phyloP scores from a whole-genome alignment of 768 basidiomycete species.

The Psilocybe cubensis region DNA sequence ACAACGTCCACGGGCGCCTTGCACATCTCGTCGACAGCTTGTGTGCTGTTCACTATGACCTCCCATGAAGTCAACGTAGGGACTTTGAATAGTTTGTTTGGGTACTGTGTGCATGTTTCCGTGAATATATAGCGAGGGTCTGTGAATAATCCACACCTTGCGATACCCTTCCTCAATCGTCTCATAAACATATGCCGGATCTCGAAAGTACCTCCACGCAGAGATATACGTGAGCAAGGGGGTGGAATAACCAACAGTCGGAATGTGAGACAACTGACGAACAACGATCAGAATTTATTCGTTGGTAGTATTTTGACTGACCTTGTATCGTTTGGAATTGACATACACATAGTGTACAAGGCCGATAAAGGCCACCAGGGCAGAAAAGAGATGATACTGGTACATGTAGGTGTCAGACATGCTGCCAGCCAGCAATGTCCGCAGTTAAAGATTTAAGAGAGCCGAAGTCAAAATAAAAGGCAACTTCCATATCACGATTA shows the following conservation, averaged over 20 bases:
- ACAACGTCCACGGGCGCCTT: conserved; percentile 50
- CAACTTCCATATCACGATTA: no score
- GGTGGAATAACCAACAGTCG: conserved; percentile 35
- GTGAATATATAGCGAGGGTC: neutral
- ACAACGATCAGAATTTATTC: no score
- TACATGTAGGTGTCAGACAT: neutral
- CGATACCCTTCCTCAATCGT: conserved; percentile 38
- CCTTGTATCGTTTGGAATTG: neutral
- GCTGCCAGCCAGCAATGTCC: no score
- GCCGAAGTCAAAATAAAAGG: no score
- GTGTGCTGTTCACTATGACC: conserved; percentile 42
- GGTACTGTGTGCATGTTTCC: conserved; percentile 19
- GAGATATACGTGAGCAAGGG: conserved; percentile 34
- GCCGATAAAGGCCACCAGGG: neutral
- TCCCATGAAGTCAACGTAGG: conserved; percentile 48
- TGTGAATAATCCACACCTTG: conserved; percentile 21
- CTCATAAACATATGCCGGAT: conserved; percentile 16
- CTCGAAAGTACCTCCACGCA: conserved; percentile 25
- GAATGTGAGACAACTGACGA: conserved; percentile 29
- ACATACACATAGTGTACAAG: neutral
- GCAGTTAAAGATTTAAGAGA: no score
- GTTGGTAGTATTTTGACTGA: neutral
- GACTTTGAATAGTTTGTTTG: conserved; percentile 42
- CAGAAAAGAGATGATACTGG: neutral
- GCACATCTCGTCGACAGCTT: conserved; percentile 48